Base-by-base conservation (phyloP, 106 monocot genomes). In the Dendrobium officinale region DNA sequence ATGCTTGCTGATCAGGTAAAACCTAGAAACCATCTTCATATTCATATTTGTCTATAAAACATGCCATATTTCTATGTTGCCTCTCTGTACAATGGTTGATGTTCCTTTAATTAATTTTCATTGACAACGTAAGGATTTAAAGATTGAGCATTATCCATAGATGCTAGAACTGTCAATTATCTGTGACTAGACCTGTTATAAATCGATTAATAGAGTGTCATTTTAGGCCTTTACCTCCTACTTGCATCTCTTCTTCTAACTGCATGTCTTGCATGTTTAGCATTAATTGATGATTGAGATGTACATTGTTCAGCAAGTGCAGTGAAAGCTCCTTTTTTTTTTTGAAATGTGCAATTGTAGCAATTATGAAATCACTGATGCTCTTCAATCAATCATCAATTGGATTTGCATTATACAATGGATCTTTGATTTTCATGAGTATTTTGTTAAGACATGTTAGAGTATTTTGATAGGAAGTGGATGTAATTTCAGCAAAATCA, bases 1-100 rank as follows among this genome's bases (percentile, higher is more conserved):
- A 87, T 95, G 84, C 83, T 98, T 79, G 94, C 80, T 33, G 98
- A 98, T 40, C 97, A 98, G 97, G 97, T 98, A 86, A 9, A 68
- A 77, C n/a, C 74, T 44, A 31, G 44, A 44, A 42, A 74, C 29
- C 43, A 43, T 22, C 6, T 61, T 61, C 19, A 22, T 61, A 6
- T 51, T 51, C 51, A 51, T 13, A 51, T 16, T 72, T 13, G 4
- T 72, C 10, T 33, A 72, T 72, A 33, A 72, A 29, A 33, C 37
- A 26, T 68, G 27, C 1, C 37, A 72, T 10, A 72, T 66, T 24
- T 66, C 64, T 66, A 16, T 51, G 51, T 10, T 37, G 33, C 37
- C 15, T 70, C 37, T 37, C 5, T 37, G 20, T 70, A 33, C 31
- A 70, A 37, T 40, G 70, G 29, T 70, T 33, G 33, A 37, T 70